phyloP scores from a whole-genome alignment of 352 stramenopile species.

The Globisporangium nodosum region DNA sequence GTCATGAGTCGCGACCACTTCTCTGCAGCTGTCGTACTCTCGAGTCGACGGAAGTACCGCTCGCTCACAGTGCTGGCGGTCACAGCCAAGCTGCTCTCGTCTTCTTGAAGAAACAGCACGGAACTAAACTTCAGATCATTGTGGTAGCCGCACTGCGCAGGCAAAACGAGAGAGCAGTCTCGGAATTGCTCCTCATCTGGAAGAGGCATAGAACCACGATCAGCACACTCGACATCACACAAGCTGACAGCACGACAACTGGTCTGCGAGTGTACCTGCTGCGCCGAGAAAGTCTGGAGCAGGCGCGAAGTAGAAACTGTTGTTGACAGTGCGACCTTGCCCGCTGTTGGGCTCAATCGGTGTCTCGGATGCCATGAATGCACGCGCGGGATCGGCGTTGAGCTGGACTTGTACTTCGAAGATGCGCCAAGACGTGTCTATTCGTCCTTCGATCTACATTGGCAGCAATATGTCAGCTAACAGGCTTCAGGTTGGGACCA shows the following conservation, averaged over 20 bases:
- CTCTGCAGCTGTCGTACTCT: not conserved
- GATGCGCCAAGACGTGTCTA: conserved; percentile 14
- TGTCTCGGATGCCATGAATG: conserved; percentile 13
- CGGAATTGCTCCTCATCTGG: not conserved
- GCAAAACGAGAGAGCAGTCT: conserved; percentile 20
- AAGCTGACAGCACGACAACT: conserved; percentile 2
- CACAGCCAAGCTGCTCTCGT: conserved; percentile 8
- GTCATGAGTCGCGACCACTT: too few relatives aligned
- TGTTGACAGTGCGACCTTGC: conserved; percentile 12
- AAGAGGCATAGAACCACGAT: not conserved
- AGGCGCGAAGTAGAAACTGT: conserved; percentile 19
- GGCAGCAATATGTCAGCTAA: not conserved
- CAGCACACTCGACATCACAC: not conserved
- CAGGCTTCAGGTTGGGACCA: not conserved
- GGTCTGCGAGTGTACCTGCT: not conserved
- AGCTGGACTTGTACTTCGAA: conserved; percentile 28
- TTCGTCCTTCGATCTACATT: conserved; percentile 16
- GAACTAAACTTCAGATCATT: conserved; percentile 17
- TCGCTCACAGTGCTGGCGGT: conserved; percentile 9
- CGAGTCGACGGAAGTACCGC: conserved; percentile 12
- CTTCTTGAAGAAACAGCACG: conserved; percentile 24
- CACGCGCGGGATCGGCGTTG: conserved; percentile 16
- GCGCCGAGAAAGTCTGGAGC: conserved; percentile 3
- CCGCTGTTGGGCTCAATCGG: conserved; percentile 10
- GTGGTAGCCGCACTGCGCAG: conserved; percentile 26